phyloP scores from a whole-genome alignment of 495 filamentous ascomycete species.

The Bathelium albidoporum region DNA sequence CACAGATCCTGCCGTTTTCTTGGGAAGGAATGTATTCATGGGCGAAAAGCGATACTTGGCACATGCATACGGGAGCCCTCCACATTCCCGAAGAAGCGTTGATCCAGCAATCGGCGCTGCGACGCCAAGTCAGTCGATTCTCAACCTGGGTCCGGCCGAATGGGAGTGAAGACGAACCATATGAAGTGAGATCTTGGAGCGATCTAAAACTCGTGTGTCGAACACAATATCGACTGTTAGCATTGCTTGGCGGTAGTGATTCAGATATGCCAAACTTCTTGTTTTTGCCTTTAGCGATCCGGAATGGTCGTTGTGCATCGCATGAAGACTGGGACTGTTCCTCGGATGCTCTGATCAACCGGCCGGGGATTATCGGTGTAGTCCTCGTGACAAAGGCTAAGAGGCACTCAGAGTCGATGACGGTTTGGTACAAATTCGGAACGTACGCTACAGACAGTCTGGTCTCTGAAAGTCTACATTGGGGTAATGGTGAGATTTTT shows the following conservation, averaged over 20 bases:
- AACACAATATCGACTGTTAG: background rate
- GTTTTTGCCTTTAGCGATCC: background rate
- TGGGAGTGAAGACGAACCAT: background rate
- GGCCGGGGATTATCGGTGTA: background rate
- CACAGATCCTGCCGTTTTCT: background rate
- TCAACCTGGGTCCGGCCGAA: background rate
- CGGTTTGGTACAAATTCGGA: background rate
- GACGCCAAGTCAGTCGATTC: background rate
- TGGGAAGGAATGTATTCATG: background rate
- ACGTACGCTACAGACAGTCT: background rate
- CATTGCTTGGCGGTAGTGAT: background rate
- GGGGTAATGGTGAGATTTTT: background rate
- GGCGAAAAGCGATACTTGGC: background rate
- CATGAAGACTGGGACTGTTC: background rate
- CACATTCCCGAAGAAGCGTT: background rate
- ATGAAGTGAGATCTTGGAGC: background rate
- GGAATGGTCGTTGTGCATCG: background rate
- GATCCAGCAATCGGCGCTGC: background rate
- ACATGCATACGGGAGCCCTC: background rate
- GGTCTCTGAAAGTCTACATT: background rate
- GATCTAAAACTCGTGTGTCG: background rate
- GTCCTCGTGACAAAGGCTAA: background rate
- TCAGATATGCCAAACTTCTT: background rate
- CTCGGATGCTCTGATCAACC: background rate
- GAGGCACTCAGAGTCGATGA: background rate